Conservation (phyloP, 306 rosid genomes). For the Dalbergia oliveri region DNA sequence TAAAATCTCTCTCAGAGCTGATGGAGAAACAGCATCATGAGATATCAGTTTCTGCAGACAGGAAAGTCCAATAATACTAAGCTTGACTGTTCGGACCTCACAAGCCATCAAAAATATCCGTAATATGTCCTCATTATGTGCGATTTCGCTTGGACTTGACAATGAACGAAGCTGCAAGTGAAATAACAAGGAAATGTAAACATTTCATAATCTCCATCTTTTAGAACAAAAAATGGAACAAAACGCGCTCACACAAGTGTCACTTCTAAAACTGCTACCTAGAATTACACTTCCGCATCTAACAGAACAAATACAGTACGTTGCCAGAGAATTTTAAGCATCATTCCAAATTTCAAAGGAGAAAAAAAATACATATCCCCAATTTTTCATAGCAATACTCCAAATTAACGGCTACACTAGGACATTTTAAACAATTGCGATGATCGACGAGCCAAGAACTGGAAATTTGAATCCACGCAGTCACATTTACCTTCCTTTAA, state of each 20-base stretch:
- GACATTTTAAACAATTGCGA: conserved; percentile 16
- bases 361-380: not conserved
- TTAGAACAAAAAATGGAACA: not conserved
- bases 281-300: conserved; percentile 11
- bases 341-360: conserved; percentile 20
- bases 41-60: conserved; percentile 93
- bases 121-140: conserved; percentile 87
- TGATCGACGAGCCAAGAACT: conserved; percentile 26
- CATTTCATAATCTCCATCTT: conserved; percentile 6
- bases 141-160: conserved; percentile 89
- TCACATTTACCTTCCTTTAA: conserved; percentile 24
- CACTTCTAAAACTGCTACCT: conserved; percentile 11
- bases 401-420: conserved; percentile 38
- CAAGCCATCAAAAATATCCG: conserved; percentile 93
- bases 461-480: conserved; percentile 25
- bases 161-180: conserved; percentile 86
- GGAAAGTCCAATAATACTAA: conserved; percentile 93
- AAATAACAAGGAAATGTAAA: conserved; percentile 43
- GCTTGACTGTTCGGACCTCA: conserved; percentile 82
- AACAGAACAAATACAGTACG: conserved; percentile 28
- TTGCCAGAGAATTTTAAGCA: conserved; percentile 16
- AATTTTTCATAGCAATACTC: conserved; percentile 32
- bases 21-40: conserved; percentile 88
- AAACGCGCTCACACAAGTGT: not conserved
- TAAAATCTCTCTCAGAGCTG: conserved; percentile 81